Conservation (phyloP, 148 eudicot species). For the Rhododendron simsii region DNA sequence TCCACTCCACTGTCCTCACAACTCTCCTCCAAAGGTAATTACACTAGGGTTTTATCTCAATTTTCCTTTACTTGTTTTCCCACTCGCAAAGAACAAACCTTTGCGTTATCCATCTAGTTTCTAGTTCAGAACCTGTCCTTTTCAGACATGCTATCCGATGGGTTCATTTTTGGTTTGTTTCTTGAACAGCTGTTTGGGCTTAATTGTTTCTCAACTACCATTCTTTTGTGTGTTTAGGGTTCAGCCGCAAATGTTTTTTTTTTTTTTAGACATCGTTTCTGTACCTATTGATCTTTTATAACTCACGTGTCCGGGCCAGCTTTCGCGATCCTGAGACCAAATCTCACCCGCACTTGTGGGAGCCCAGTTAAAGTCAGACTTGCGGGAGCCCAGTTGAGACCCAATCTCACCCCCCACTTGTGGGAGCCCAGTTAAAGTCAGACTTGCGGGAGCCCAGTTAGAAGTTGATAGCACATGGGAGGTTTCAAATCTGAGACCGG, state of each 20-base stretch:
- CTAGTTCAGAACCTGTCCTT: neutral
- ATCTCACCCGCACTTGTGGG: too few relatives aligned
- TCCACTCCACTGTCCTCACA: neutral
- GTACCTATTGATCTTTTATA: neutral
- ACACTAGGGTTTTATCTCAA: neutral
- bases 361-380: too few relatives aligned
- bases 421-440: too few relatives aligned
- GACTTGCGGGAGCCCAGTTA: too few relatives aligned
- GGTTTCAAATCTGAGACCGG: too few relatives aligned
- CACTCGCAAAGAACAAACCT: neutral
- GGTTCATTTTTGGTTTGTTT: neutral
- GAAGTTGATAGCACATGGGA: too few relatives aligned
- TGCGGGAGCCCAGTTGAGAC: too few relatives aligned
- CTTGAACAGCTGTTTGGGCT: neutral
- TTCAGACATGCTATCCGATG: neutral
- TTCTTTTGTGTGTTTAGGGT: neutral
- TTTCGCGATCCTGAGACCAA: too few relatives aligned
- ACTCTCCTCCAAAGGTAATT: neutral
- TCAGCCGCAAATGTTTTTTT: neutral
- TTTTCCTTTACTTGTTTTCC: neutral
- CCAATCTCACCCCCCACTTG: too few relatives aligned
- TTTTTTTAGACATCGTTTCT: neutral
- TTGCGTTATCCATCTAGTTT: neutral
- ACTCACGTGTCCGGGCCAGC: neutral
- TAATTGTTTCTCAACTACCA: neutral